A percentile compares a stretch with the other conserved stretches of the same genome.
Evolutionary conservation across 2,329 filamentous ascomycete genomes (phyloP).

Genomic region (Trichoderma sp.): DNA sequence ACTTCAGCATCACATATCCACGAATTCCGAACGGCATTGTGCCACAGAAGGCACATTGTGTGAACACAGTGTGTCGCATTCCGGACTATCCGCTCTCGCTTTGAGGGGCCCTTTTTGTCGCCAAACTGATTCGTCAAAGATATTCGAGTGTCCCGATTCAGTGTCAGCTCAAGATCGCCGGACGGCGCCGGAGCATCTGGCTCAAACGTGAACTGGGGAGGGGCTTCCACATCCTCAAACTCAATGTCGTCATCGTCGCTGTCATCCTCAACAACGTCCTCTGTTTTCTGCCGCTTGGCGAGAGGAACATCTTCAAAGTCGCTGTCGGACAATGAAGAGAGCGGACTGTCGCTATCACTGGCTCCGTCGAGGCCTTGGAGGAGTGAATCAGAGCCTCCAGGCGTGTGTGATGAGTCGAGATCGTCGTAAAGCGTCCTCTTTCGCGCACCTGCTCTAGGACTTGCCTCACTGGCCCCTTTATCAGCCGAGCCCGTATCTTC

Average conservation of each 20-base stretch:
- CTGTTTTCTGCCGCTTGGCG: conserved; percentile 44
- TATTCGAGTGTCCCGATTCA: conserved; percentile 61
- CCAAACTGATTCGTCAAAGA: conserved; percentile 62
- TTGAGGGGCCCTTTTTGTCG: conserved; percentile 80
- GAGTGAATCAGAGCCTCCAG: conserved; percentile 44
- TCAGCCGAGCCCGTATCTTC: conserved; percentile 30
- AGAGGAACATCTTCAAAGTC: conserved; percentile 54
- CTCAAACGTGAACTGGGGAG: conserved; percentile 52
- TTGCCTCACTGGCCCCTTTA: conserved; percentile 32
- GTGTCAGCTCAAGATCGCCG: conserved; percentile 73
- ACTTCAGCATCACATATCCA: conserved; percentile 80
- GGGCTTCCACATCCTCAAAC: conserved; percentile 65
- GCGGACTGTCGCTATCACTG: conserved; percentile 48
- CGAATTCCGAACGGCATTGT: conserved; percentile 81
- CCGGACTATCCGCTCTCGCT: conserved; percentile 78
- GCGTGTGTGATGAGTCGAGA: conserved; percentile 53
- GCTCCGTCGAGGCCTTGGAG: conserved; percentile 46
- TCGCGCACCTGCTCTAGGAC: conserved; percentile 34
- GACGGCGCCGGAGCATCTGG: conserved; percentile 51
- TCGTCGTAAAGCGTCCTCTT: conserved; percentile 64
- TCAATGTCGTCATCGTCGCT: conserved; percentile 50
- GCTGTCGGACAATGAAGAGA: conserved; percentile 57
- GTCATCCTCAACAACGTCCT: conserved; percentile 28
- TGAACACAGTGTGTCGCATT: conserved; percentile 83
- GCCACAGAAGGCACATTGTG: conserved; percentile 83